phyloP scores from a whole-genome alignment of 352 stramenopile genomes.

The Blastocystis sp. region DNA sequence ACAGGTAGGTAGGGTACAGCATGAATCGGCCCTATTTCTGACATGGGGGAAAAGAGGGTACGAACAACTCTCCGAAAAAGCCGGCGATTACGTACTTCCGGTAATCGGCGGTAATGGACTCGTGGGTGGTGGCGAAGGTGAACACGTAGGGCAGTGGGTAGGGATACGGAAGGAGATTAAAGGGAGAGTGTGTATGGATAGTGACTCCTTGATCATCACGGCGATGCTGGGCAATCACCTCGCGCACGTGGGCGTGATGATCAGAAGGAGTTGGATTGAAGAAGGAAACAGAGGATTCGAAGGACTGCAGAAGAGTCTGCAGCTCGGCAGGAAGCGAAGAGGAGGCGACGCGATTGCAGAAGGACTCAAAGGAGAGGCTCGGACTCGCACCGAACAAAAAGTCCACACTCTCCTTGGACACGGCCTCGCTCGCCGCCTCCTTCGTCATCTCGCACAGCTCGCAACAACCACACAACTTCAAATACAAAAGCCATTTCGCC shows the following conservation, averaged over 20 bases:
- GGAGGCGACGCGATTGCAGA: neutral
- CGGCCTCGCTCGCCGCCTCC: neutral
- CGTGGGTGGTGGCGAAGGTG: neutral
- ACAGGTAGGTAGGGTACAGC: constrained; percentile 58
- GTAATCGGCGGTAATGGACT: constrained; percentile 23
- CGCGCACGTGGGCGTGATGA: neutral
- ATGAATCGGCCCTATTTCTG: constrained; percentile 47
- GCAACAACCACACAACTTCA: neutral
- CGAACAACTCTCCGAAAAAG: constrained; percentile 40
- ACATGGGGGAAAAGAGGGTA: neutral
- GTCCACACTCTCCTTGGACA: neutral
- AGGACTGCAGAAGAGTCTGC: neutral
- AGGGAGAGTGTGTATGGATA: constrained; percentile 12
- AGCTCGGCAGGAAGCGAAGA: neutral
- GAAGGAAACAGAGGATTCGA: neutral
- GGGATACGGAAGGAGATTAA: constrained; percentile 28
- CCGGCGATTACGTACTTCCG: constrained; percentile 33
- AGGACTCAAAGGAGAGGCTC: constrained; percentile 7
- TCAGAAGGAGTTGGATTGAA: neutral
- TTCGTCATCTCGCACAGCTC: neutral
- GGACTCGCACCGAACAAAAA: constrained; percentile 36
- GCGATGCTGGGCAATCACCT: neutral
- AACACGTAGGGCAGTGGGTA: constrained; percentile 28
- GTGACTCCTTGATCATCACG: neutral
- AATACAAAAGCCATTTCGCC: constrained; percentile 20